These are phyloP conservation scores for Boeremia lycopersici DNA, from an alignment of 2,329 filamentous ascomycete genomes.

Conservation along the genomic window DNA sequence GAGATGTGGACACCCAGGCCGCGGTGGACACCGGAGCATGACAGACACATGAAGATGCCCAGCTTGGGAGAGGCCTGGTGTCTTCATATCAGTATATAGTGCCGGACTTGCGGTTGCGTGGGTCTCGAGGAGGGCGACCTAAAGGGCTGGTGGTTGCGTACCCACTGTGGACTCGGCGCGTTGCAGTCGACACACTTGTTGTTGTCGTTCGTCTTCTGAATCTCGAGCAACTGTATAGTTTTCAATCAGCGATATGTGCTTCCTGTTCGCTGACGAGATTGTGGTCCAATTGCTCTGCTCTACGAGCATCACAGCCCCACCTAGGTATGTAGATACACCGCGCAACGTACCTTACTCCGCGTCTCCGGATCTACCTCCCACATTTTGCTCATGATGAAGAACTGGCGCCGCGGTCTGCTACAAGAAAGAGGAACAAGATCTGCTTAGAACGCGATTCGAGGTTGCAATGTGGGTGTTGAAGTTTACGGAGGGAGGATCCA, in stretches of 20 bases:
- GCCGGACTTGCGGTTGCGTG: constrained; percentile 8
- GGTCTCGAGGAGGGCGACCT: not conserved
- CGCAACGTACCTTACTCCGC: constrained; percentile 76
- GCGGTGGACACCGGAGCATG: constrained; percentile 92
- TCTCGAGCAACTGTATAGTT: constrained; percentile 73
- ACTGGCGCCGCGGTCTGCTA: constrained; percentile 1
- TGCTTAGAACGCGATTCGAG: constrained; percentile 3
- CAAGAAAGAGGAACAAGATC: not conserved
- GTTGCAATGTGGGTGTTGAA: constrained; percentile 4
- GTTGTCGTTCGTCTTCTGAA: constrained; percentile 90
- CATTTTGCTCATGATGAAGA: constrained; percentile 69
- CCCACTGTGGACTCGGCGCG: constrained; percentile 97
- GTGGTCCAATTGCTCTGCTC: not conserved
- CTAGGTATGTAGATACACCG: not conserved
- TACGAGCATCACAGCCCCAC: constrained; percentile 13
- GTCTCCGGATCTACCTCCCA: constrained; percentile 99
- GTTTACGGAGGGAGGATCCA: constrained; percentile 11
- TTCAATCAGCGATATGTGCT: constrained; percentile 21
- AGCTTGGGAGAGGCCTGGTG: constrained; percentile 83
- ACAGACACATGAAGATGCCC: constrained; percentile 97
- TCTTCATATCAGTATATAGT: constrained; percentile 24
- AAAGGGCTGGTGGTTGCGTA: constrained; percentile 50
- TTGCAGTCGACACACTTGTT: constrained; percentile 93
- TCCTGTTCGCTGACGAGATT: not conserved
- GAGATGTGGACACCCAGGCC: constrained; percentile 97